Base-by-base conservation (phyloP, 2,329 filamentous ascomycete species). In the Rutstroemia sp. region DNA sequence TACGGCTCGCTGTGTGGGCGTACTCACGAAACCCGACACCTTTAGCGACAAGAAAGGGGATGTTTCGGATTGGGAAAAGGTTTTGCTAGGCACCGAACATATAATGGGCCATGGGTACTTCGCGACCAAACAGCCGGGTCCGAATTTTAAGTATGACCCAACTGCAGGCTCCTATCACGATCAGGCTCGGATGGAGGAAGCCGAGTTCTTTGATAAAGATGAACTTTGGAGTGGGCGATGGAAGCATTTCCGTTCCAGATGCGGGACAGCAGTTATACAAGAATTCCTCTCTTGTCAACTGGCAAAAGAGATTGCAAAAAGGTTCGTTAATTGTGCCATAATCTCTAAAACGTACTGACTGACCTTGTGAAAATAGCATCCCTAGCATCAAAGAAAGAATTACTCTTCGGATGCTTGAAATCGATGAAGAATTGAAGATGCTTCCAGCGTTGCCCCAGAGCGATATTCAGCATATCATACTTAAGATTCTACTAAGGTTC, bases 21-120 rank as follows among this genome's bases (percentile, higher is more conserved):
- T 95, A 0, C 76, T 96, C 16, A 96, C 91, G 0, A 96, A 95
- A 65, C 90, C 91, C 0, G 92, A 96, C 60, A 78, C 87, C 0
- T 71, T 91, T 0, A 78, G 82, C 0, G 67, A 77, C 1, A 72
- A 71, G 0, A 73, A 81, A 0, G 72, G 75, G 0, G 52, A 46
- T 2, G 37, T 25, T 5, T 12, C 25, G 4, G 82, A 85, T 56
- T 89, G 87, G 79, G 67, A 81, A 0, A 73, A 78, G 0, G 85
- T 91, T 55, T 75, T 95, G 4, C 73, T 75, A 0, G 82, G 83
- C 0, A 67, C 80, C n/a, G 52, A 56, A 3, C 89, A 88, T 58
- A 66, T 68, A 0, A 79, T 92, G 0, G 85, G 84, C 0, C 77
- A 88, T n/a, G 88, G 87, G 0, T 96, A 92, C 65, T 95, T 86